Percentiles rank a stretch among this genome's conserved stretches.
phyloP scores from a whole-genome alignment of 306 rosid species.

The Castanea crenata region DNA sequence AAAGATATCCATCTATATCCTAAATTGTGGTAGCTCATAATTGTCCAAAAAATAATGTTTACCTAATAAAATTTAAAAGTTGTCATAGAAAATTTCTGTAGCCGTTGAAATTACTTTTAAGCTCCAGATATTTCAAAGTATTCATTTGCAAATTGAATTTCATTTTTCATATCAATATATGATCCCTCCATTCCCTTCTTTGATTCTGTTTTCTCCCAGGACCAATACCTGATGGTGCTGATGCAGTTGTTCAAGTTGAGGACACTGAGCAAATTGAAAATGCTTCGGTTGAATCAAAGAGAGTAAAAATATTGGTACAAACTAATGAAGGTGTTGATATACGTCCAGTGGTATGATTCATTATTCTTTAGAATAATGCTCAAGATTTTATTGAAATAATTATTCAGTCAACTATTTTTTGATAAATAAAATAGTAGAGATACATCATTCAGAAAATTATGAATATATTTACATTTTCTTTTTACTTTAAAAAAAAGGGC shows the following conservation, averaged over 20 bases:
- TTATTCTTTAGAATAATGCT: constrained; percentile 1
- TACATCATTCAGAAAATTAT: background rate
- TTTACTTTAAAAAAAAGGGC: no score
- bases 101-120: background rate
- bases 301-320: constrained; percentile 55
- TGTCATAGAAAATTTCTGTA: background rate
- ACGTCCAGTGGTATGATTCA: constrained; percentile 72
- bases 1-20: background rate
- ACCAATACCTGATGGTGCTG: constrained; percentile 96
- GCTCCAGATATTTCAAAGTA: background rate
- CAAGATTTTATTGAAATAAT: background rate
- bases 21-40: background rate
- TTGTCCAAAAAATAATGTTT: background rate
- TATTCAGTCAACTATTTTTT: background rate
- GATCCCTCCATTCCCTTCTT: background rate
- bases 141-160: background rate
- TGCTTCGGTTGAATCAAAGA: constrained; percentile 33
- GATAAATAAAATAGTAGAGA: background rate
- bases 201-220: constrained; percentile 40
- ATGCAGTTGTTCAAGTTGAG: constrained; percentile 96
- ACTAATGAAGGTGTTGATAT: constrained; percentile 66
- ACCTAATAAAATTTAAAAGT: background rate
- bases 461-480: background rate
- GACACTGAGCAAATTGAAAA: constrained; percentile 57
- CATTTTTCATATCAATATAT: background rate